Base-by-base conservation (phyloP, 2,329 filamentous ascomycete genomes). In the Akanthomyces dipterigenus region DNA sequence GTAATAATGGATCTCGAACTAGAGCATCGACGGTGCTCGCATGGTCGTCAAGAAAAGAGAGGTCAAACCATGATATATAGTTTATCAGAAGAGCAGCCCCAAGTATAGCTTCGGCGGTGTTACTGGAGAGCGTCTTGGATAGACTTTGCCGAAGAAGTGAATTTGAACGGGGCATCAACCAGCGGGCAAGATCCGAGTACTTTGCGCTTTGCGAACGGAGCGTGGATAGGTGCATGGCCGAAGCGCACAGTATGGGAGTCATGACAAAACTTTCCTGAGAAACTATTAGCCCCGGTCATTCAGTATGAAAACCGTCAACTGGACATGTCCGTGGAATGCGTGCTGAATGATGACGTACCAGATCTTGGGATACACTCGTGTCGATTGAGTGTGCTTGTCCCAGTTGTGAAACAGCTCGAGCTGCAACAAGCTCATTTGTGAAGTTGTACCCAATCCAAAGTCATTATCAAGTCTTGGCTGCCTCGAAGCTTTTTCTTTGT, bases 351-450 rank as follows among this genome's bases (percentile, higher is more conserved):
- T 66, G 3, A 64, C 61, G 1, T 64, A 63, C 70, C 71, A 73
- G 12, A 71, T 62, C 18, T 67, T 63, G 20, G 62, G 38, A 57
- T 72, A 72, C 45, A 67, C 61, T 20, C 72, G 64, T 11, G 68
- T 71, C 14, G 63, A 61, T 5, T 65, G 54, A 18, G 68, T 70
- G 20, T 61, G 42, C 14, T 65, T 64, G 26, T 70, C 65, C 51
- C 70, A 72, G 63, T 72, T 70, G 62, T 71, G 64, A 61, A 73
- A 68, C 31, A 73, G 65, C 54, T 72, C 69, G 61, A 73, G 64
- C 51, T 73, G 70, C 18, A 72, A 55, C 5, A 72, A 61, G 50
- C 70, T 72, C 51, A 71, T 65, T 9, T 61, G 63, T 2, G 53
- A n/a, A 40, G 61, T 60, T 24, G 36, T 16, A 45, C 24, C n/a